These are phyloP conservation scores for Penicillium robsamsonii DNA, from an alignment of 495 filamentous ascomycete species.

Conservation along the genomic window DNA sequence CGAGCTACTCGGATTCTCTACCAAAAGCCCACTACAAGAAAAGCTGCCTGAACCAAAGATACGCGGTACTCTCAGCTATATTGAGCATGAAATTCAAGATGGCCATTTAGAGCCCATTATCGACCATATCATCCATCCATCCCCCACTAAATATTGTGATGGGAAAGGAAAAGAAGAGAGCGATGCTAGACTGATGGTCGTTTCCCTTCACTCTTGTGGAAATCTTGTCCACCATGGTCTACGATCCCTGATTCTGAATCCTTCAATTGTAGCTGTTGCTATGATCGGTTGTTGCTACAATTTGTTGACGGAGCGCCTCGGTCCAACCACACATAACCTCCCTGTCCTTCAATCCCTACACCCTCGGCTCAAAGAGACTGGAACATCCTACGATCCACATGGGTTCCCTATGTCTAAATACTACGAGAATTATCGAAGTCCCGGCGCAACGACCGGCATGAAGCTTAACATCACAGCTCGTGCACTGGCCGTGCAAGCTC, in stretches of 20 bases:
- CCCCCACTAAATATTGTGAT: constrained; percentile 1
- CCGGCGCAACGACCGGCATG: constrained; percentile 55
- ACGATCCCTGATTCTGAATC: constrained; percentile 77
- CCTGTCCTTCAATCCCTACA: constrained; percentile 61
- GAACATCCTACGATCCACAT: constrained; percentile 70
- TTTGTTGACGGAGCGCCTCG: constrained; percentile 83
- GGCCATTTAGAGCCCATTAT: constrained; percentile 75
- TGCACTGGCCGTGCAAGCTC: constrained; percentile 96
- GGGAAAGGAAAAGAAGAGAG: constrained; percentile 8
- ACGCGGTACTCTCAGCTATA: constrained; percentile 46
- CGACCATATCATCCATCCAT: constrained; percentile 57
- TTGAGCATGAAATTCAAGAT: constrained; percentile 52
- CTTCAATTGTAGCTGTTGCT: constrained; percentile 79
- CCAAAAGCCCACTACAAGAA: constrained; percentile 12
- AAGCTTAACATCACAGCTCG: constrained; percentile 91
- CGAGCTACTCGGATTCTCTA: constrained; percentile 21
- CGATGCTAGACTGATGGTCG: constrained; percentile 66
- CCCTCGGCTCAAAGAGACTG: constrained; percentile 56
- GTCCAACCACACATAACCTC: constrained; percentile 79
- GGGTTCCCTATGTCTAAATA: constrained; percentile 89
- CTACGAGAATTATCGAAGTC: constrained; percentile 58
- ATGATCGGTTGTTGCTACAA: constrained; percentile 99
- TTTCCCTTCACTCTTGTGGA: constrained; percentile 97
- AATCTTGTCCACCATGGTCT: constrained; percentile 93
- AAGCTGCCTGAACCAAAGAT: constrained; percentile 30